Evolutionary conservation across 176 grass and related monocot genomes (phyloP).

Genomic region (Pharus latifolius): DNA sequence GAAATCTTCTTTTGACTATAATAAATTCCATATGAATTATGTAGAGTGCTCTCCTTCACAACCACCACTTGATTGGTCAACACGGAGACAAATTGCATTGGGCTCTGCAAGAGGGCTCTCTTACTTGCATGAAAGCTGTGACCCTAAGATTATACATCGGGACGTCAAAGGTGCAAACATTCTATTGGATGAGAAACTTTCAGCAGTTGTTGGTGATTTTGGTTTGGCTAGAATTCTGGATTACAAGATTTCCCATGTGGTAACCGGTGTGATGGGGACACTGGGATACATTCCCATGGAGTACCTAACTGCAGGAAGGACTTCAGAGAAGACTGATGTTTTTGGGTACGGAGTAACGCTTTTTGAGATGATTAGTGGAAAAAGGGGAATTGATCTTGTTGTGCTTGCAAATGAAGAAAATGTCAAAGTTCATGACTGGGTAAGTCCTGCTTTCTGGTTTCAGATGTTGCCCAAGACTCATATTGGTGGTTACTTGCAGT

Average conservation of each 20-base stretch:
- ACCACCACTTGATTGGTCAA: slow-evolving; percentile 22
- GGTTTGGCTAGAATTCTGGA: slow-evolving; percentile 15
- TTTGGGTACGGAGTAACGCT: slow-evolving; percentile 6
- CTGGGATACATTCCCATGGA: slow-evolving; percentile 1
- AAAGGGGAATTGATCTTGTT: slow-evolving; percentile 9
- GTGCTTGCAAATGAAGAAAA: slow-evolving; percentile 14
- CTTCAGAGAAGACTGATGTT: slow-evolving; percentile 11
- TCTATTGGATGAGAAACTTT: slow-evolving; percentile 12
- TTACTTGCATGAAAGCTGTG: slow-evolving; percentile 23
- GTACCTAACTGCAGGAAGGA: not conserved
- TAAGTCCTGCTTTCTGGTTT: not conserved
- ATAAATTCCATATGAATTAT: not conserved
- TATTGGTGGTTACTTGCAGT: not conserved
- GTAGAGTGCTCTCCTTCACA: slow-evolving; percentile 10
- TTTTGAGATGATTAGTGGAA: slow-evolving; percentile 8
- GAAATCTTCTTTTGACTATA: not conserved
- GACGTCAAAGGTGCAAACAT: slow-evolving; percentile 23
- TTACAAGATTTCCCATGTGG: slow-evolving; percentile 1
- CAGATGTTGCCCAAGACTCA: not conserved
- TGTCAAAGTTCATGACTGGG: slow-evolving; percentile 13
- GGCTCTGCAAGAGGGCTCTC: slow-evolving; percentile 25
- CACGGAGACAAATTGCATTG: slow-evolving; percentile 28
- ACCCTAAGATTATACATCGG: slow-evolving; percentile 20
- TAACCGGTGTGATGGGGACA: not conserved
- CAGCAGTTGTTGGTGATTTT: slow-evolving; percentile 21